These are phyloP conservation scores for Protea cynaroides DNA, from an alignment of 164 flowering plant species.

Conservation along the genomic window DNA sequence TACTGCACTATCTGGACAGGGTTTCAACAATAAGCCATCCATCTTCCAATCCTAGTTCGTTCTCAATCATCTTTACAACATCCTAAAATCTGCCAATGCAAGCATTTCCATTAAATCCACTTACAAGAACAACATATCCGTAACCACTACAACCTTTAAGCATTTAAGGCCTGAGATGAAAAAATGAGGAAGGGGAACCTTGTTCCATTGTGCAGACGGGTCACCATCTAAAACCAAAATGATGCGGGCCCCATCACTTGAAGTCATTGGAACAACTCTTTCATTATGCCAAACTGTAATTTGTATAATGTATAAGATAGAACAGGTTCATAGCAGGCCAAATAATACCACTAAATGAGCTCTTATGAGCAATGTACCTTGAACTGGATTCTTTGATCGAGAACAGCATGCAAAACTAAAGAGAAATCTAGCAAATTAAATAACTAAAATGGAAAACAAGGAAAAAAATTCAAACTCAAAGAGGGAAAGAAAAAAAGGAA, in stretches of 20 bases:
- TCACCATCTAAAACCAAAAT: slow-evolving; percentile 41
- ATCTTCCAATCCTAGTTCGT: slow-evolving; percentile 49
- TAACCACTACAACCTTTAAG: no score
- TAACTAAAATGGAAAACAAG: no score
- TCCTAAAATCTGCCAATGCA: slow-evolving; percentile 56
- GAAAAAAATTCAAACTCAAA: no score
- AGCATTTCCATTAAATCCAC: neutral
- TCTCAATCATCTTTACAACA: slow-evolving; percentile 67
- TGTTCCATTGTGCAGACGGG: slow-evolving; percentile 53
- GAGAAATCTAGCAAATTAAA: no score
- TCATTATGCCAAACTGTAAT: slow-evolving; percentile 70
- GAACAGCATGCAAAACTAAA: no score
- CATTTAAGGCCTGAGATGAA: no score
- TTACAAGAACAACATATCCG: no score
- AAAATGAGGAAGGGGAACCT: slow-evolving; percentile 32
- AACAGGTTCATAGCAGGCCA: neutral
- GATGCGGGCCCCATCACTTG: slow-evolving; percentile 11
- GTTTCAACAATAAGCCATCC: slow-evolving; percentile 66
- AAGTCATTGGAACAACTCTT: slow-evolving; percentile 34
- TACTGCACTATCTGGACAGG: no score
- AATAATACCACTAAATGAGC: neutral
- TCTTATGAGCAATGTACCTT: slow-evolving; percentile 35
- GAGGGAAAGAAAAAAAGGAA: no score
- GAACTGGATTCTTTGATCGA: slow-evolving; percentile 70
- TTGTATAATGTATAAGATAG: neutral